Percentiles rank a stretch among this genome's conserved stretches.
phyloP scores from a whole-genome alignment of 2,329 filamentous ascomycete species.

The Xylaria multiplex region DNA sequence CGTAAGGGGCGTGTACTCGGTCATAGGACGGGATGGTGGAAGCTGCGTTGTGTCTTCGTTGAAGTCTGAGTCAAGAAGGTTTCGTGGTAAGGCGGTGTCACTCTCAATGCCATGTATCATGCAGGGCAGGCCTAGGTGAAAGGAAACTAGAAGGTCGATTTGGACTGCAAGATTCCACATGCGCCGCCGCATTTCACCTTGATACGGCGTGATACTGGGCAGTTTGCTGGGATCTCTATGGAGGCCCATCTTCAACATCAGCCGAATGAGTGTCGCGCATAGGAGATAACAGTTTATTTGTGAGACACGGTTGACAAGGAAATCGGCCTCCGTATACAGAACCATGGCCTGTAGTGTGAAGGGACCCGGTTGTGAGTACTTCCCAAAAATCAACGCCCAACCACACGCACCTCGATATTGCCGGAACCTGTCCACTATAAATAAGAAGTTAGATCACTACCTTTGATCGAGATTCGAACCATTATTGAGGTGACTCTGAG shows the following conservation, averaged over 20 bases:
- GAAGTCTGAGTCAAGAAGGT: slow-evolving; percentile 74
- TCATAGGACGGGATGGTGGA: slow-evolving; percentile 65
- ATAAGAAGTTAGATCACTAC: slow-evolving; percentile 11
- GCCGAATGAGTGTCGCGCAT: slow-evolving; percentile 59
- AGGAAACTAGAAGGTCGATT: slow-evolving; percentile 71
- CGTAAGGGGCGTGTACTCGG: slow-evolving; percentile 68
- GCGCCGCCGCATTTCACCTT: slow-evolving; percentile 64
- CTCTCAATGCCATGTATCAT: slow-evolving; percentile 72
- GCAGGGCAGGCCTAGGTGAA: slow-evolving; percentile 73
- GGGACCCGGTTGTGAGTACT: slow-evolving; percentile 61
- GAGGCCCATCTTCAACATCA: slow-evolving; percentile 68
- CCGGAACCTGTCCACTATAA: slow-evolving; percentile 55
- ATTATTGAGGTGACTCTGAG: not conserved
- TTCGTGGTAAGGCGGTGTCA: slow-evolving; percentile 69
- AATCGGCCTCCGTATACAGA: slow-evolving; percentile 64
- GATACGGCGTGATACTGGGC: slow-evolving; percentile 60
- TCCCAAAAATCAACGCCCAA: slow-evolving; percentile 62
- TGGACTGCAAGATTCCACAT: slow-evolving; percentile 66
- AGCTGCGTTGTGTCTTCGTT: slow-evolving; percentile 63
- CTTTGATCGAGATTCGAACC: not conserved
- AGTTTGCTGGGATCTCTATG: slow-evolving; percentile 66
- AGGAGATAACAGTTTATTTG: slow-evolving; percentile 66
- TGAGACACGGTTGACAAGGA: slow-evolving; percentile 60
- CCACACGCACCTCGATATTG: slow-evolving; percentile 61
- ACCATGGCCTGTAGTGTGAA: slow-evolving; percentile 62